These are phyloP conservation scores for Quercus engelmannii DNA, from an alignment of 306 rosid species.

Conservation along the genomic window DNA sequence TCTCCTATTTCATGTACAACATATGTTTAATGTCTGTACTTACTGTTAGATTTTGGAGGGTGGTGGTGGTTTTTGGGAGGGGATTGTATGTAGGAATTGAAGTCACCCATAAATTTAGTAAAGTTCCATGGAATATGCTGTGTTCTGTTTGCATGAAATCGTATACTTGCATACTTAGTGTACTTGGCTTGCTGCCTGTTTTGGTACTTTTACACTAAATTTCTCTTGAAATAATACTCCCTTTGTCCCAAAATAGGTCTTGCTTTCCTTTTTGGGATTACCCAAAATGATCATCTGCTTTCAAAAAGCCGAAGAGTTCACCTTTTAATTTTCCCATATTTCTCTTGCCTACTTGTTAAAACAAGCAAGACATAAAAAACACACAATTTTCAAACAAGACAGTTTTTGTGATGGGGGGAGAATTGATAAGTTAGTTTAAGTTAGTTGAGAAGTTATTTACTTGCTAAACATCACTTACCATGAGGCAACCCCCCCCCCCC, in stretches of 20 bases:
- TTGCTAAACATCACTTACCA: background rate
- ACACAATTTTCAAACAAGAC: background rate
- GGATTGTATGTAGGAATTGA: conserved; percentile 12
- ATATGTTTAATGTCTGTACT: background rate
- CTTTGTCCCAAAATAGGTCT: background rate
- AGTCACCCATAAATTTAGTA: conserved; percentile 1
- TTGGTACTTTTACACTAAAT: background rate
- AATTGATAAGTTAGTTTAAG: background rate
- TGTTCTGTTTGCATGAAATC: background rate
- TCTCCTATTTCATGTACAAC: conserved; percentile 7
- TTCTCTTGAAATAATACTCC: background rate
- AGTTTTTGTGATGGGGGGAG: background rate
- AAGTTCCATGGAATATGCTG: conserved; percentile 7
- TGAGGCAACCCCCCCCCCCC: background rate
- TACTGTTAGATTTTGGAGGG: conserved; percentile 1
- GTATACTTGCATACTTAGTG: background rate
- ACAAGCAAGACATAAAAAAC: background rate
- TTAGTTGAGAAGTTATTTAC: background rate
- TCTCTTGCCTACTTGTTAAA: background rate
- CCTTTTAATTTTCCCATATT: background rate
- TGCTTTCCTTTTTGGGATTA: background rate
- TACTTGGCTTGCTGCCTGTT: background rate
- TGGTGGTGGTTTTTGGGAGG: conserved; percentile 1
- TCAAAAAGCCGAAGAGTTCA: background rate
- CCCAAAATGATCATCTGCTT: background rate